Conservation (phyloP, 495 filamentous ascomycete species). For the Cudoniella acicularis region DNA sequence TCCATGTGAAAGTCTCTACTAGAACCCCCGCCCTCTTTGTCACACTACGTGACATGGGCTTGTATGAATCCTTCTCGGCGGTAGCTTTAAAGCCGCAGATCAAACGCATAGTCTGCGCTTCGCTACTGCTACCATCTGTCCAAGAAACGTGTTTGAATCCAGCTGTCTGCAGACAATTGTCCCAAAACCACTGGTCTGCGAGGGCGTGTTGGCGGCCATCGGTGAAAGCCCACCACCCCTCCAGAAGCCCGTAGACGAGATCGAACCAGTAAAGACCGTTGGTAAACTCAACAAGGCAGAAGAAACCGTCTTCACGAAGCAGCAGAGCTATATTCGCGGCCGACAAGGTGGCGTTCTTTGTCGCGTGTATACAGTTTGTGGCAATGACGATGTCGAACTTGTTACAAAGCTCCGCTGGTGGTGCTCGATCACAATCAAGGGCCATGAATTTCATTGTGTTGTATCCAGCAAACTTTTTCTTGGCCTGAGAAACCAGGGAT, state of each 20-base stretch:
- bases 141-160: constrained; percentile 48
- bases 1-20: constrained; percentile 28
- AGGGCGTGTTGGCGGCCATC: constrained; percentile 48
- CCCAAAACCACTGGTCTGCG: constrained; percentile 32
- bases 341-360: constrained; percentile 40
- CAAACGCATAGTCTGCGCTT: constrained; percentile 36
- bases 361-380: constrained; percentile 48
- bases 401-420: constrained; percentile 35
- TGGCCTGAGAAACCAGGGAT: constrained; percentile 45
- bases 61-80: background rate
- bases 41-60: background rate
- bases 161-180: constrained; percentile 31
- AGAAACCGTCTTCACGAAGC: constrained; percentile 15
- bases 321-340: constrained; percentile 36
- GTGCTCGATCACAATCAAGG: constrained; percentile 49
- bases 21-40: background rate
- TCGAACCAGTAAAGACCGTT: constrained; percentile 30
- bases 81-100: constrained; percentile 2
- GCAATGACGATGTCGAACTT: constrained; percentile 51
- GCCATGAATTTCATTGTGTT: constrained; percentile 25
- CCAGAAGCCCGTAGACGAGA: constrained; percentile 38
- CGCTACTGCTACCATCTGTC: constrained; percentile 40
- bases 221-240: constrained; percentile 49
- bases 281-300: constrained; percentile 20
- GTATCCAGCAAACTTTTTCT: constrained; percentile 37